A percentile compares a stretch with the other conserved stretches of the same genome.
Evolutionary conservation across 495 filamentous ascomycete species (phyloP).

Genomic region (Tetracladium marchalianum): DNA sequence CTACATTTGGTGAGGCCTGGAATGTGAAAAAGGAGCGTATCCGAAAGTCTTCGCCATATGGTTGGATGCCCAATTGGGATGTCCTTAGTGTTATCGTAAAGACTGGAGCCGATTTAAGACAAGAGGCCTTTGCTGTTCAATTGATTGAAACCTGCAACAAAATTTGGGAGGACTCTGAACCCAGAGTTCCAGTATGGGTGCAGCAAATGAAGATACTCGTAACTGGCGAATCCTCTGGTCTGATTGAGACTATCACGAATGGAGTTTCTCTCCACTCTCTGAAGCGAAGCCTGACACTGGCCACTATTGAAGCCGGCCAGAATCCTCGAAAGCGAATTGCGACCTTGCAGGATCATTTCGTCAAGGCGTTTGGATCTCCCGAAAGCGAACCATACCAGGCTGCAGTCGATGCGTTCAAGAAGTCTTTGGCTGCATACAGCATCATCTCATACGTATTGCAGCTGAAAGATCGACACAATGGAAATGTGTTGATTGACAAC

Average conservation of each 20-base stretch:
- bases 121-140: conserved; percentile 73
- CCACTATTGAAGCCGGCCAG: conserved; percentile 50
- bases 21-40: conserved; percentile 66
- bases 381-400: conserved; percentile 50
- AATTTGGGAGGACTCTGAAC: conserved; percentile 59
- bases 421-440: conserved; percentile 64
- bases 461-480: conserved; percentile 73
- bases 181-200: conserved; percentile 57
- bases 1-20: conserved; percentile 73
- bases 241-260: conserved; percentile 74
- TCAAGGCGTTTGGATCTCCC: conserved; percentile 58
- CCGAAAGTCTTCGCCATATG: conserved; percentile 62
- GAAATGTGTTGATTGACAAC: conserved; percentile 70
- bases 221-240: conserved; percentile 65
- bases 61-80: conserved; percentile 74
- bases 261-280: conserved; percentile 67
- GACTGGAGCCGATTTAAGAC: conserved; percentile 63
- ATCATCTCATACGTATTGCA: conserved; percentile 68
- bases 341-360: conserved; percentile 65
- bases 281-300: conserved; percentile 63
- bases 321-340: conserved; percentile 61
- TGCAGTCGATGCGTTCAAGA: conserved; percentile 59
- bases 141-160: conserved; percentile 64
- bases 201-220: conserved; percentile 73
- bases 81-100: conserved; percentile 72